phyloP scores from a whole-genome alignment of 148 eudicot species.

The Heliosperma pusillum region DNA sequence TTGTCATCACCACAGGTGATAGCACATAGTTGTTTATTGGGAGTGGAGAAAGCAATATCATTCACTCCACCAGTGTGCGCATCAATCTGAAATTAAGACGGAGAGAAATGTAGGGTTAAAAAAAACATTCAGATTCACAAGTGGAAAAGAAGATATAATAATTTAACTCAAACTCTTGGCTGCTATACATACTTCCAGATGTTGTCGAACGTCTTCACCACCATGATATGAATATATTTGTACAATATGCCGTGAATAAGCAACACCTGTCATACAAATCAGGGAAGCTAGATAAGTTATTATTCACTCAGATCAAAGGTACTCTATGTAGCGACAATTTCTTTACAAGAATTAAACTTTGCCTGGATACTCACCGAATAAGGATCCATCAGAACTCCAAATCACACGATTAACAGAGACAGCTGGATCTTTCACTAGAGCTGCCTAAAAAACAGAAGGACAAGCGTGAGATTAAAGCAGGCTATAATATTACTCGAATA shows the following conservation, averaged over 20 bases:
- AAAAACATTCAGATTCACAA: background rate
- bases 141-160: background rate
- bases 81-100: slow-evolving; percentile 54
- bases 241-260: slow-evolving; percentile 75
- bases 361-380: slow-evolving; percentile 55
- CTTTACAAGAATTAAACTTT: background rate
- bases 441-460: slow-evolving; percentile 43
- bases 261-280: slow-evolving; percentile 57
- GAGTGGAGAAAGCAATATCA: slow-evolving; percentile 84
- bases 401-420: slow-evolving; percentile 84
- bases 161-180: background rate
- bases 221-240: slow-evolving; percentile 79
- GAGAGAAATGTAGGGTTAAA: background rate
- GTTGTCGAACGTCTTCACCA: slow-evolving; percentile 54
- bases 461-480: background rate
- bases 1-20: slow-evolving; percentile 95
- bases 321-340: background rate
- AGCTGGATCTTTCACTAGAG: slow-evolving; percentile 66
- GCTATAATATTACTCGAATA: background rate
- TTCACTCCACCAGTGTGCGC: slow-evolving; percentile 89
- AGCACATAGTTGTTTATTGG: slow-evolving; percentile 70
- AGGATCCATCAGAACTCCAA: slow-evolving; percentile 93
- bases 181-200: slow-evolving; percentile 58
- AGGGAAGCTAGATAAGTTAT: background rate
- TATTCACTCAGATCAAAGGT: background rate